Conservation (phyloP, 176 grass and related monocot species). For the Ensete glaucum region DNA sequence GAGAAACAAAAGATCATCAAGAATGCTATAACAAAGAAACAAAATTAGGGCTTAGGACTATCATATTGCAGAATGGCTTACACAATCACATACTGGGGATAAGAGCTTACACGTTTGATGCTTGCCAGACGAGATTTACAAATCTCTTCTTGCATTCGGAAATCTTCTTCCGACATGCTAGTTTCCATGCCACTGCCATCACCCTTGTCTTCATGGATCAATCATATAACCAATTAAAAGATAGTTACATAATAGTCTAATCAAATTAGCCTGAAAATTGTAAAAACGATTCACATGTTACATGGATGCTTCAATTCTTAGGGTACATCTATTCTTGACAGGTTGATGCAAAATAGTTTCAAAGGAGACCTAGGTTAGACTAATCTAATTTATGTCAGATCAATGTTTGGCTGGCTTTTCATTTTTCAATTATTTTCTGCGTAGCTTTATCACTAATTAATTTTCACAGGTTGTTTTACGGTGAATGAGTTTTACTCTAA, state of each 20-base stretch:
- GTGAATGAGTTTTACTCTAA: no score
- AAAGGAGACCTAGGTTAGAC: no score
- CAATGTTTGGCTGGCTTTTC: no score
- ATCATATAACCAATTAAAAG: conserved; percentile 4
- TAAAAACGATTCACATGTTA: not conserved
- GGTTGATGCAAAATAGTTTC: no score
- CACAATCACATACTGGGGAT: not conserved
- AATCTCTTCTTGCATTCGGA: conserved; percentile 91
- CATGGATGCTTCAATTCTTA: no score
- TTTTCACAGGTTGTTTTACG: no score
- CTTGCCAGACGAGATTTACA: conserved; percentile 92
- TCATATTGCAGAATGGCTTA: not conserved
- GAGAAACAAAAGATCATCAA: conserved; percentile 19
- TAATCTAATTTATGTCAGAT: no score
- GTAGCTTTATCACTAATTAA: no score
- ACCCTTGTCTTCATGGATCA: conserved; percentile 62
- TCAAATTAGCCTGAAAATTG: not conserved
- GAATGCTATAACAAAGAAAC: not conserved
- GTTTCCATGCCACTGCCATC: conserved; percentile 85
- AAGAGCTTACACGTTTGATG: conserved; percentile 70
- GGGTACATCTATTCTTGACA: no score
- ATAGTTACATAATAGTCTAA: not conserved
- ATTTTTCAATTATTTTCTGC: no score
- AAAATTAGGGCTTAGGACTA: not conserved
- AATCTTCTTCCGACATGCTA: conserved; percentile 80